Base-by-base conservation (phyloP, 1,284 basidiomycete species). In the Blastosporella zonata region DNA sequence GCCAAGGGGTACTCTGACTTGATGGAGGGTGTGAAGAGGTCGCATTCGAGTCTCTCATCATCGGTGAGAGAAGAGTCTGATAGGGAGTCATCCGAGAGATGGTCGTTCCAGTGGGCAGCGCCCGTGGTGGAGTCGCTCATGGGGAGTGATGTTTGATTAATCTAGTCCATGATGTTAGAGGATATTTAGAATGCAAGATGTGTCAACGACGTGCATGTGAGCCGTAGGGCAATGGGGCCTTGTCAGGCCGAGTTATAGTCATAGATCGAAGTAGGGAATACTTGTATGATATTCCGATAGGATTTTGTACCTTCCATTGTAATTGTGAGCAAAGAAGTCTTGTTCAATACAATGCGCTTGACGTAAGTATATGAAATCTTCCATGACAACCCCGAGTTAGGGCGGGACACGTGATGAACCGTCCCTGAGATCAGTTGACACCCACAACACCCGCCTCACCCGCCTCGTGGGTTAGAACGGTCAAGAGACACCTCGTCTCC, bases 281-380 rank as follows among this genome's bases (percentile, higher is more conserved):
- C 5, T 7, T 28, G 34, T 21, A 29, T 6, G 15, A 43, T 43
- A 42, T 17, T 36, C 20, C 7, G 12, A 20, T 12, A 18, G 27
- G 40, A 33, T 42, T 47, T 42, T 48, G 27, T 48, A 10, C 22
- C 5, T 22, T 29, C 15, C 46, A 48, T 48, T 43, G 40, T 43
- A 17, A 36, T 43, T 29, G 20, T 36, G 33, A 34, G 33, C 33
- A 34, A 34, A 34, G 33, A 18, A 18, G 15, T 17, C 6, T 34
- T 27, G 25, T 10, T 33, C 8, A 33, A 36, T 34, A 48, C 39
- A 47, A 41, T 25, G 39, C 10, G 18, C 21, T 37, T 37, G 36
- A 35, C 15, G 34, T 17, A 35, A 15, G 34, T 15, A 17, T 18
- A 35, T 13, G 18, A 39, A 22, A 6, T 3, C 7, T 31, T 7